Evolutionary conservation across 768 basidiomycete genomes (phyloP), one percentile per base, ranked within the genome.

Genomic region (Auricularia heimuer): DNA sequence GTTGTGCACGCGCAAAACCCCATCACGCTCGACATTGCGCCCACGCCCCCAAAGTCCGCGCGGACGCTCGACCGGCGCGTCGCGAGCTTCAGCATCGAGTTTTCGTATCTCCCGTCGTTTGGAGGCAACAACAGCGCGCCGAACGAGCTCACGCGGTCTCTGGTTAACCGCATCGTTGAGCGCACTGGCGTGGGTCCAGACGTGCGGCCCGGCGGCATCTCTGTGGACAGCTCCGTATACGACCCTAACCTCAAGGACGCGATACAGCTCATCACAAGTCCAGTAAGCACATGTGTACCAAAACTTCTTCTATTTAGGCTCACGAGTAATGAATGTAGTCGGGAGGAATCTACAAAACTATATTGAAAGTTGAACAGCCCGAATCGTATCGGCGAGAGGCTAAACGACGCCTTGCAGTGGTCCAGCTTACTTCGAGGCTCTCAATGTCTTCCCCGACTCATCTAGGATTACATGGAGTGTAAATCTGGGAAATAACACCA

Each of bases 401-500:
- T 61, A 42, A 8, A n/a, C 24, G 44, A n/a, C 21, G 3, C 42
- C 56, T 65, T 37, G 18, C 36, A 73, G 72, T 58, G 74, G 74
- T 1, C 72, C 73, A 2, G 69, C 62, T 3, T 70, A 68, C 61
- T 74, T 73, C 63, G 70, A 72, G 39, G 69, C 70, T 37, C 63
- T 73, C 35, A 65, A 65, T 3, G 70, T 71, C 3, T 69, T 75
- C 58, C 72, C 72, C 1, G 65, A 70, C 33, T 64, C 69, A 0
- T 68, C 74, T 8, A 42, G 64, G 39, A 69, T 72, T 62, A 69
- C 73, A 6, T 65, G 70, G n/a, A 68, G 66, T 29, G 71, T 74
- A 39, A 75, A 75, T 66, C 68, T 75, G 11, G 74, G 73, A 1
- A 75, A 75, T 54, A 65, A 72, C 64, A 70, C 73, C 16, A 68